These are phyloP conservation scores for Magnusiomyces ingens DNA, from an alignment of 1,139 yeast species.

Conservation along the genomic window DNA sequence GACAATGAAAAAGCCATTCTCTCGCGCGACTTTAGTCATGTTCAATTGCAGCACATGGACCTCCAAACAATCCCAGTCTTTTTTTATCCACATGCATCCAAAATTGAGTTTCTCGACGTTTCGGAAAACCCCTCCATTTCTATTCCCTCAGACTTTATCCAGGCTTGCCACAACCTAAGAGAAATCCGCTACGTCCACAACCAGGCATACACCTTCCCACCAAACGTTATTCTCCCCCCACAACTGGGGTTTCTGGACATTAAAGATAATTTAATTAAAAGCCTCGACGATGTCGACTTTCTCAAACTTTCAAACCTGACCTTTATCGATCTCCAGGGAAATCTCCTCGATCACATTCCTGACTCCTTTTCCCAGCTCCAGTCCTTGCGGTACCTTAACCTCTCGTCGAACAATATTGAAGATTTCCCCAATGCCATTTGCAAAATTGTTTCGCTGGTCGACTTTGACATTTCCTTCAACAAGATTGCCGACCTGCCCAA, in stretches of 20 bases:
- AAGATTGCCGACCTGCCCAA: constrained; percentile 55
- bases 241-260: constrained; percentile 65
- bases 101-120: constrained; percentile 75
- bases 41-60: constrained; percentile 66
- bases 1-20: constrained; percentile 60
- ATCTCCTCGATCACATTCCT: constrained; percentile 65
- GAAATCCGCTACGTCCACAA: constrained; percentile 64
- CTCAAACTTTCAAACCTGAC: constrained; percentile 25
- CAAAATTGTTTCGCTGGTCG: constrained; percentile 51
- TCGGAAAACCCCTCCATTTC: constrained; percentile 83
- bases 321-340: constrained; percentile 49
- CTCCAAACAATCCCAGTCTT: constrained; percentile 80
- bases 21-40: constrained; percentile 64
- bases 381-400: constrained; percentile 54
- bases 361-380: constrained; percentile 49
- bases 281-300: constrained; percentile 29
- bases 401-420: constrained; percentile 74
- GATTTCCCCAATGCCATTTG: constrained; percentile 66
- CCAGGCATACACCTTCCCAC: constrained; percentile 69
- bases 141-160: constrained; percentile 79
- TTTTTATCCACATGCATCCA: constrained; percentile 74
- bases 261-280: constrained; percentile 32
- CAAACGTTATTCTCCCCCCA: constrained; percentile 61
- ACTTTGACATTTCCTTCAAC: constrained; percentile 79
- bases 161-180: constrained; percentile 66